Base-by-base conservation (phyloP, 345 rosid species). In the Viola odorata region DNA sequence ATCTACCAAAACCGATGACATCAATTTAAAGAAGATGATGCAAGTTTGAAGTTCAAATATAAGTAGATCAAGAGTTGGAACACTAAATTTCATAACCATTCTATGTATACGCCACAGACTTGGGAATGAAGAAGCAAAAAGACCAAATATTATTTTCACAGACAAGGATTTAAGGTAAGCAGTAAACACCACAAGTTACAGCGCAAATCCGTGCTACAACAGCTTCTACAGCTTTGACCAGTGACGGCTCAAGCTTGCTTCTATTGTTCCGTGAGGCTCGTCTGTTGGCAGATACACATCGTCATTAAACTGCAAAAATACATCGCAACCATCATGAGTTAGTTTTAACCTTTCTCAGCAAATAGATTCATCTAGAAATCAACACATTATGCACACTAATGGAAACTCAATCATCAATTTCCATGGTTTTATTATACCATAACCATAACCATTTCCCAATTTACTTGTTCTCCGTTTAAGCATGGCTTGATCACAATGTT, bases 241-340 rank as follows among this genome's bases (percentile, higher is more conserved):
- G 77, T 78, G 58, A 32, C 91, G 85, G 78, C 86, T 82, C 70
- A 92, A 41, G 61, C 78, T 84, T 55, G 97, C 99, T 81, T 92
- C 81, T 37, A 89, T 92, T 12, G 97, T 73, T 74, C 97, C 99
- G 61, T 92, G 96, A 8, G 99, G 99, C 67, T 92, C 99, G 49
- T 83, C 95, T 0, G 96, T 90, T 16, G 96, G 97, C 39, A 80
- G 66, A 74, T 78, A 92, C 13, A 87, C 96, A 63, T 92, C 99
- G 61, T 92, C 85, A 15, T 82, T 60, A 62, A 89, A 92, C 99
- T 87, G 88, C 81, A 80, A 63, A 66, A 55, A 17, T 58, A 41
- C 67, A 39, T 40, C 40, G 47, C 5, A 10, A 55, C 15, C 55
- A 41, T 50, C 44, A 45, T 64, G 48, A 70, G 14, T 16, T 32